A percentile compares a stretch with the other conserved stretches of the same genome.
These are phyloP conservation scores for Ogataea allantospora DNA, from an alignment of 805 yeast genomes.

Conservation along the genomic window DNA sequence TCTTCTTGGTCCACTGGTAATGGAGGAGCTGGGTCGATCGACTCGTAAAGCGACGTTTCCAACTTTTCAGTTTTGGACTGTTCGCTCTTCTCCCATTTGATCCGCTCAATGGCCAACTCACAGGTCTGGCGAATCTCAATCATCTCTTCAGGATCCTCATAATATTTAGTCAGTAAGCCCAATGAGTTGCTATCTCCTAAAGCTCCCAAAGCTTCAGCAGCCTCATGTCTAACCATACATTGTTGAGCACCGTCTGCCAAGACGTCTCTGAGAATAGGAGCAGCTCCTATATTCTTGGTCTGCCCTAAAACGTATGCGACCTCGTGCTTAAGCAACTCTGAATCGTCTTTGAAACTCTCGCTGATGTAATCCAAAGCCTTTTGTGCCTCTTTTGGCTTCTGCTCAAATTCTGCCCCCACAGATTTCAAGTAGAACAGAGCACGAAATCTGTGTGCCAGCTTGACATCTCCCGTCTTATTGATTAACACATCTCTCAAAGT, in stretches of 20 bases:
- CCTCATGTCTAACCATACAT: slow-evolving; percentile 98
- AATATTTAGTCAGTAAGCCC: slow-evolving; percentile 60
- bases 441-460: slow-evolving; percentile 85
- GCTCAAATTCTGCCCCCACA: slow-evolving; percentile 70
- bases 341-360: slow-evolving; percentile 73
- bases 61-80: slow-evolving; percentile 62
- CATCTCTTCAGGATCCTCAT: slow-evolving; percentile 63
- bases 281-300: slow-evolving; percentile 78
- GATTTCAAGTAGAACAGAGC: slow-evolving; percentile 90
- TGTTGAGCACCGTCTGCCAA: slow-evolving; percentile 68
- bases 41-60: slow-evolving; percentile 73
- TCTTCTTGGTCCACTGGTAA: slow-evolving; percentile 53
- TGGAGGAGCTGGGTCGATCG: slow-evolving; percentile 99
- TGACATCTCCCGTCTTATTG: slow-evolving; percentile 64
- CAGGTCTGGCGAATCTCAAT: slow-evolving; percentile 95
- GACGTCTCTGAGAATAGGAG: slow-evolving; percentile 71
- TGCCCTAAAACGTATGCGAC: slow-evolving; percentile 97
- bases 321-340: slow-evolving; percentile 94
- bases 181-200: slow-evolving; percentile 78
- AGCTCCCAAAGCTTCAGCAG: slow-evolving; percentile 98
- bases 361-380: slow-evolving; percentile 79
- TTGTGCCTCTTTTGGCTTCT: slow-evolving; percentile 52
- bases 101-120: slow-evolving; percentile 93
- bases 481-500: slow-evolving; percentile 68
- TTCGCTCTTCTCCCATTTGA: slow-evolving; percentile 84